Evolutionary conservation across 2,329 filamentous ascomycete genomes (phyloP), one percentile per base, ranked within the genome.

Genomic region (Fusarium subglutinans): DNA sequence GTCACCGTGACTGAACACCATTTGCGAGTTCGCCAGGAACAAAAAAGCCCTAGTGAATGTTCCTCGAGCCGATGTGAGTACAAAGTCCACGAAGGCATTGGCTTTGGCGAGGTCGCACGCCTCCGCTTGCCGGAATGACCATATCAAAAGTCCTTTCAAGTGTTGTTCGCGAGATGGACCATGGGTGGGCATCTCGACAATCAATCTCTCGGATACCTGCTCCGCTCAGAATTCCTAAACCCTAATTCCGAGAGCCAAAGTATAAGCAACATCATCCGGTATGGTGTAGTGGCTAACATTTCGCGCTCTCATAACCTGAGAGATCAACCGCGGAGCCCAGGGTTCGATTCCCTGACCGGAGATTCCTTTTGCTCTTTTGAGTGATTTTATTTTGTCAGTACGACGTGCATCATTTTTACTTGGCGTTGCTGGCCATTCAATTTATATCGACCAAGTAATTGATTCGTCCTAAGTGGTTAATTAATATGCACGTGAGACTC

Each of bases 201-300:
- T 12, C 6, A 40, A 24, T 43, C 15, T 24, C 41, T 12, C 10
- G 15, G 15, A 24, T n/a, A 11, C 6, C 3, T 24, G 20, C 6
- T 13, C 0, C 4, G 3, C 1, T 13, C 1, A 8, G 11, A 1
- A 28, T 38, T 28, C 2, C 3, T 54, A 1, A 3, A 0, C 0
- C 0, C 0, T 4, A 5, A n/a, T 54, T 28, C 3, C 5, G 2
- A 6, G 0, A 0, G 1, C 3, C 1, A 1, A 24, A 15, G 11
- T 5, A 40, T n/a, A 28, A 54, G 20, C 51, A n/a, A 0, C 24
- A 9, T 28, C n/a, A 69, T 79, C 78, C 78, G 78, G 78, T 79
- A 80, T 80, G 78, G 78, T 80, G 78, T 80, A 80, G 77, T 80
- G 78, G 78, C 78, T 78, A 79, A 79, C 78, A 79, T 79, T 79